Evolutionary conservation across 805 yeast species (phyloP), one percentile per base, ranked within the genome.

Genomic region (Schwanniomyces pseudopolymorphus): DNA sequence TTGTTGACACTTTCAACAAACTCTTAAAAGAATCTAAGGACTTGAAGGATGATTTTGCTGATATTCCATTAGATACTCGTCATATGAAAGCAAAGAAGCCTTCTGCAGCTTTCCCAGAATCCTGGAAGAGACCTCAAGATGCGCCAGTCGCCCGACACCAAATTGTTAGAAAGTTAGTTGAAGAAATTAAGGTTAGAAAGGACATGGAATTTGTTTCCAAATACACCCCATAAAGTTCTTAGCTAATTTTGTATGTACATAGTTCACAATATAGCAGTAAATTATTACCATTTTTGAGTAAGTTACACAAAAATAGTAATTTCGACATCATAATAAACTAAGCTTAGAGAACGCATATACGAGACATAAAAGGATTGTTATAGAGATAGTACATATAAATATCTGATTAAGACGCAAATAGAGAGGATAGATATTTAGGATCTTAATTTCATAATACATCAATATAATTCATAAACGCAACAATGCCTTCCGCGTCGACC

Each of bases 31-130:
- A 83, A 56, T 72, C 96, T 6, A 86, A 82, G 58, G 85, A 81
- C 43, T 60, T 77, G 39, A 57, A 67, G n/a, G 87, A 85, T 46
- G 78, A 78, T 48, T 87, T 88, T 55, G 74, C 76, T 37, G 96
- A 88, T 58, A 71, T 92, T 26, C 97, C 97, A 26, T 66, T 92
- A 41, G 96, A 91, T 64, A 81, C 75, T 21, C 82, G 96, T 64
- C 89, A 85, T 60, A 76, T 78, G 43, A 80, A 74, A 58, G 58
- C 70, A 21, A 64, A 52, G 62, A 71, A 50, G 63, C 40, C 68
- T 24, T 63, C 63, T 43, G 69, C 67, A 6, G 55, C 67, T 45
- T 90, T 88, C 74, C 97, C 98, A 13, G 81, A 81, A 52, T 80
- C 74, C 42, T 92, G 98, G 98, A 66, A 66, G 46, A 63, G 74